These are phyloP conservation scores for Mortierella sp. DNA, from an alignment of 371 early-diverging fungal species.

Conservation along the genomic window DNA sequence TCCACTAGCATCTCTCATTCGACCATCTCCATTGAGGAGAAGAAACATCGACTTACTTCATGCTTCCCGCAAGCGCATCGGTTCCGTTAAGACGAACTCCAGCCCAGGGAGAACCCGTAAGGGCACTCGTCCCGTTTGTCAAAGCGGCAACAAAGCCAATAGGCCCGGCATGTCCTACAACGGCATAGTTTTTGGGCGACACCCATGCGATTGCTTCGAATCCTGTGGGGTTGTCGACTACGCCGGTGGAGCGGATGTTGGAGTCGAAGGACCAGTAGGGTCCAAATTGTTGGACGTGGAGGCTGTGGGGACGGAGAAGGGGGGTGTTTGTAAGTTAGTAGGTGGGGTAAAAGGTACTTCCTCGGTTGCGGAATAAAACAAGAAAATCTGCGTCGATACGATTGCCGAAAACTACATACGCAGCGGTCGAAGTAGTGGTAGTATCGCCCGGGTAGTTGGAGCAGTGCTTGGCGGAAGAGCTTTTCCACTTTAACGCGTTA, in stretches of 20 bases:
- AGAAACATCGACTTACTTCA: conserved; percentile 31
- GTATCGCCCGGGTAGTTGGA: conserved; percentile 20
- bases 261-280: conserved; percentile 19
- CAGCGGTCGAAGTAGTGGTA: conserved; percentile 3
- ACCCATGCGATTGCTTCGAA: conserved; percentile 1
- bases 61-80: neutral
- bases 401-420: neutral
- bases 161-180: conserved; percentile 18
- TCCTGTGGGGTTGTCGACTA: conserved; percentile 7
- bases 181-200: conserved; percentile 31
- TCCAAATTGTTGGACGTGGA: conserved; percentile 36
- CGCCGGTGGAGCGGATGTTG: conserved; percentile 30
- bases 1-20: too few relatives aligned
- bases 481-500: conserved; percentile 17
- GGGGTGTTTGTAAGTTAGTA: too few relatives aligned
- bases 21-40: too few relatives aligned
- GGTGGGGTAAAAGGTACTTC: too few relatives aligned
- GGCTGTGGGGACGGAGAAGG: neutral
- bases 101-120: conserved; percentile 32
- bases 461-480: conserved; percentile 24
- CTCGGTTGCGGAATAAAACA: too few relatives aligned
- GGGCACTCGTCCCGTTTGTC: conserved; percentile 9
- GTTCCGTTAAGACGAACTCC: conserved; percentile 37
- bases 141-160: conserved; percentile 28
- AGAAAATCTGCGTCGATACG: too few relatives aligned